Evolutionary conservation across 805 yeast species (phyloP), one percentile per base, ranked within the genome.

Genomic region (Candida yuanshanica): DNA sequence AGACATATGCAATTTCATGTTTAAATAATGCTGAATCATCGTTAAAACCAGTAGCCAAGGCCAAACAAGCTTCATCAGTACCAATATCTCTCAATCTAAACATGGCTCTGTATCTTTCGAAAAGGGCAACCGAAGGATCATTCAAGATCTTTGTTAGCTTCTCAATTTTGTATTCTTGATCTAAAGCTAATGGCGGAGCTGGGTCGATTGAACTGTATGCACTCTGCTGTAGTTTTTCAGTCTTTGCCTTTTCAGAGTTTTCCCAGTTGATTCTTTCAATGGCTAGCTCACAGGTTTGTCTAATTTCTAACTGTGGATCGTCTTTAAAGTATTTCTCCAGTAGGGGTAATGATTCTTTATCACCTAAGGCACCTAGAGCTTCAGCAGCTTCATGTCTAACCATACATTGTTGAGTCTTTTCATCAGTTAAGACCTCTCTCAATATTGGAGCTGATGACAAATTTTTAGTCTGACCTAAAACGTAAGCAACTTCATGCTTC

Each of bases 331-430:
- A 88, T 40, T 79, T 67, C 47, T 75, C 65, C 52, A 93, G 74
- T 36, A 89, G 60, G 1, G 69, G 75, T 42, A 93, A 62, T 12
- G 95, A 83, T 6, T 76, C 82, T 32, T 65, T 63, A 62, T 89
- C 95, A 36, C 95, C 95, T 39, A 93, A 70, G 34, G 99, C 99
- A 47, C 99, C 99, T 41, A 93, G 72, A 33, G 98, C 99, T 66
- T 93, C 99, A 7, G 99, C 99, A 14, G 99, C 99, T 65, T 93
- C 99, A 63, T 93, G 99, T 64, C 99, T 83, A 27, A 93, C 99
- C 98, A 93, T 93, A 46, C 85, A 72, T 59, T 85, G 93, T 68
- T 91, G 98, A 51, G 69, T 70, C 13, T 69, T 50, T 20, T 60
- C 56, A 60, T 82, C 80, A 37, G 66, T 64, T 54, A 93, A 72